A percentile compares a stretch with the other conserved stretches of the same genome.
These are phyloP conservation scores for Trichosanthes cucumerina DNA, from an alignment of 306 rosid genomes.

Conservation along the genomic window DNA sequence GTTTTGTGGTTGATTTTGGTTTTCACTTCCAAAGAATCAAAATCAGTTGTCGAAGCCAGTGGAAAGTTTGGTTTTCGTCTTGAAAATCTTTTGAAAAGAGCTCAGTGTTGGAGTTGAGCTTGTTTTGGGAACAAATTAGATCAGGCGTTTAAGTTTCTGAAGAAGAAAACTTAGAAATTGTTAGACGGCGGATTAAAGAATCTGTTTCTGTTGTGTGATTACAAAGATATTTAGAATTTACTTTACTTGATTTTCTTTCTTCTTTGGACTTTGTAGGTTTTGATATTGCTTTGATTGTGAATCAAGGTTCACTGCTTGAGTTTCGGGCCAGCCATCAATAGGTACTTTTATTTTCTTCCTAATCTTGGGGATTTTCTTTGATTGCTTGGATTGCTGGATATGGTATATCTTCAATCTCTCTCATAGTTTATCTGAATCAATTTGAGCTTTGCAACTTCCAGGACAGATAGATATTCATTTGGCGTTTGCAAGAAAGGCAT, in stretches of 20 bases:
- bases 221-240: constrained; percentile 3
- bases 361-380: constrained; percentile 25
- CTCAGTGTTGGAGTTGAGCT: not conserved
- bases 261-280: constrained; percentile 15
- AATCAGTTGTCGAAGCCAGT: not conserved
- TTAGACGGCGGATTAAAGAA: constrained; percentile 5
- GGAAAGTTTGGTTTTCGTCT: not conserved
- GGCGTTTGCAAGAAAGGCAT: constrained; percentile 13
- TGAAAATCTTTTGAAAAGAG: not conserved
- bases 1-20: constrained; percentile 10
- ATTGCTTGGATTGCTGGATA: constrained; percentile 21
- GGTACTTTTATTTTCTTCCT: constrained; percentile 14
- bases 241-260: constrained; percentile 9
- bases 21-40: constrained; percentile 11
- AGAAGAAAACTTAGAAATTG: not conserved
- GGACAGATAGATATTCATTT: constrained; percentile 20
- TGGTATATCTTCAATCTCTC: constrained; percentile 18
- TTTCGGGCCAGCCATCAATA: constrained; percentile 23
- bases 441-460: constrained; percentile 22
- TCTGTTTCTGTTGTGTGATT: constrained; percentile 8
- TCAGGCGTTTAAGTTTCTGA: not conserved
- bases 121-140: not conserved
- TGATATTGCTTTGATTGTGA: constrained; percentile 15
- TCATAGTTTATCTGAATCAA: constrained; percentile 23
- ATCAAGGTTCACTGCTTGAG: constrained; percentile 17